Percentiles rank a stretch among this genome's conserved stretches.
Evolutionary conservation across 2,329 filamentous ascomycete genomes (phyloP).

Genomic region (Trichoderma semiorbis): DNA sequence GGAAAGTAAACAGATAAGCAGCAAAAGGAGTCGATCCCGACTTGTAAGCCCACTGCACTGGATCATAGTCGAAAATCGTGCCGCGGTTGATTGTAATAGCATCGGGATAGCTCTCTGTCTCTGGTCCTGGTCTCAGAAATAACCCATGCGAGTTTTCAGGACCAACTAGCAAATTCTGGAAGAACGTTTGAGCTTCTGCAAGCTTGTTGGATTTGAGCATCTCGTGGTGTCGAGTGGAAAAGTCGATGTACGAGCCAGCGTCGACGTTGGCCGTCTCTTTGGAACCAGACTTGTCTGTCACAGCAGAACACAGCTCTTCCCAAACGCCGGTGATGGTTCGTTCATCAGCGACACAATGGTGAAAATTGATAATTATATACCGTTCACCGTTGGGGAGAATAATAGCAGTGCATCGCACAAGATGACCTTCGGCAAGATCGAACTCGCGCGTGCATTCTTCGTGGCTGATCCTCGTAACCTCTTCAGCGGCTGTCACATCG

Average conservation of each 20-base stretch:
- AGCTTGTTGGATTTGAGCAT: background rate
- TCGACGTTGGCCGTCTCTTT: background rate
- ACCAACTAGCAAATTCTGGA: background rate
- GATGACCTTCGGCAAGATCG: background rate
- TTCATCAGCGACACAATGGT: background rate
- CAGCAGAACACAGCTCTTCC: background rate
- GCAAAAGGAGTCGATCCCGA: background rate
- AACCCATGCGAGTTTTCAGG: background rate
- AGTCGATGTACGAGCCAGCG: background rate
- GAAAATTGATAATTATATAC: background rate
- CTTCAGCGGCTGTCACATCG: background rate
- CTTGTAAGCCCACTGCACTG: background rate
- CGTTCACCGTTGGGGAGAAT: background rate
- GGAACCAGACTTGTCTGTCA: background rate
- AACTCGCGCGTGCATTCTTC: background rate
- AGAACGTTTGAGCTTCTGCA: background rate
- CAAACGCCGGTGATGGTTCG: background rate
- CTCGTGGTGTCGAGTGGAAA: background rate
- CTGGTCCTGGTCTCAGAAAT: background rate
- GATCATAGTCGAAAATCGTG: background rate
- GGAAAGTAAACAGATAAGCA: background rate
- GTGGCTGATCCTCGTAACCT: background rate
- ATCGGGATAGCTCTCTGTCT: background rate
- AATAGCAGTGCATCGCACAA: background rate
- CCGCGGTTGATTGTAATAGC: background rate